Percentiles rank a stretch among this genome's conserved stretches.
Conservation (phyloP, 495 filamentous ascomycete genomes). For the Tuber brumale region DNA sequence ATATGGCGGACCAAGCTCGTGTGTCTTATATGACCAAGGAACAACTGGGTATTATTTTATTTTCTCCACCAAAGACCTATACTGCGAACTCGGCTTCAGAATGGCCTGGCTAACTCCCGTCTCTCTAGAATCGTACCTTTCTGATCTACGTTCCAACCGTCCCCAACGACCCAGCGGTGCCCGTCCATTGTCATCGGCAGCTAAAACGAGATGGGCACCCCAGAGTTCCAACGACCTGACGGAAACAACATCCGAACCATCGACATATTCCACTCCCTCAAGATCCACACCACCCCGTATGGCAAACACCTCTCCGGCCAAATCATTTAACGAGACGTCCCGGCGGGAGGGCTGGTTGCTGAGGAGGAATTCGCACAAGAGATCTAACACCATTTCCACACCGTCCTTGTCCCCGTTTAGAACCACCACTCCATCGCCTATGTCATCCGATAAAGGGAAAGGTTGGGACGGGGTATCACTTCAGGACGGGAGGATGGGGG, state of each 20-base stretch:
- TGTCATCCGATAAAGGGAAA: slow-evolving; percentile 20
- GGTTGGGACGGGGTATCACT: slow-evolving; percentile 40
- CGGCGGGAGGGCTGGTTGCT: slow-evolving; percentile 39
- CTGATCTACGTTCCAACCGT: slow-evolving; percentile 71
- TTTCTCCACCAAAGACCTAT: slow-evolving; percentile 25
- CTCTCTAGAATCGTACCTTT: slow-evolving; percentile 63
- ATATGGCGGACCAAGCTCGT: slow-evolving; percentile 34
- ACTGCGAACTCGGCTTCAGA: neutral
- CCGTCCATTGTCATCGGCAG: slow-evolving; percentile 61
- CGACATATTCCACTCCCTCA: slow-evolving; percentile 52
- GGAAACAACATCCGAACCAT: slow-evolving; percentile 44
- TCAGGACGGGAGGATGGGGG: slow-evolving; percentile 39
- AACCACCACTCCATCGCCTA: slow-evolving; percentile 6
- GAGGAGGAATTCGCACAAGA: slow-evolving; percentile 37
- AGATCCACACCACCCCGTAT: slow-evolving; percentile 43
- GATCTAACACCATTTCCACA: slow-evolving; percentile 34
- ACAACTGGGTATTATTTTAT: slow-evolving; percentile 63
- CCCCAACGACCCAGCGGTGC: slow-evolving; percentile 70
- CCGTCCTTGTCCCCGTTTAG: slow-evolving; percentile 19
- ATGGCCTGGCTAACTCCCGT: slow-evolving; percentile 41
- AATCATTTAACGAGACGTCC: slow-evolving; percentile 32
- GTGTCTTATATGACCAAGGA: slow-evolving; percentile 72
- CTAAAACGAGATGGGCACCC: slow-evolving; percentile 34
- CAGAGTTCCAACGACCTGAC: slow-evolving; percentile 25
- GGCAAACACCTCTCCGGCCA: slow-evolving; percentile 13